phyloP scores from a whole-genome alignment of 164 flowering plant species.

The Brasenia schreberi region DNA sequence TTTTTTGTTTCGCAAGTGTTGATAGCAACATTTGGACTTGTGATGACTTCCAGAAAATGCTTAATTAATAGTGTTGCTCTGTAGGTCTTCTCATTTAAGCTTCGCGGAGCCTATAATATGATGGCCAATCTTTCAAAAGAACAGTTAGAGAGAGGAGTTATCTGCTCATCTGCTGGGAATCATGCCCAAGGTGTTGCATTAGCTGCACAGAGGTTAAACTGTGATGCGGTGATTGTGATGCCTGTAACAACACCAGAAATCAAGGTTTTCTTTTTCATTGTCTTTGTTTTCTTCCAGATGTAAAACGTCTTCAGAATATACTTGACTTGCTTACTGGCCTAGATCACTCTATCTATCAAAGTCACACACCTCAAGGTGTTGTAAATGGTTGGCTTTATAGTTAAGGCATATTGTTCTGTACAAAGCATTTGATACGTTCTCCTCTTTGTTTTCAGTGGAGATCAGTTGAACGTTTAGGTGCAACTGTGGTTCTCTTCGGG shows the following conservation, averaged over 20 bases:
- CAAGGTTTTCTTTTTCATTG: constrained; percentile 35
- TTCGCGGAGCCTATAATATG: constrained; percentile 98
- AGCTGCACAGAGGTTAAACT: constrained; percentile 62
- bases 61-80: neutral
- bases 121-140: constrained; percentile 81
- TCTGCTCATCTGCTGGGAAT: constrained; percentile 98
- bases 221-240: constrained; percentile 92
- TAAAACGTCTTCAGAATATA: too few relatives aligned
- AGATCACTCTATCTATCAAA: too few relatives aligned
- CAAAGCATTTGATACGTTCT: neutral
- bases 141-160: constrained; percentile 69
- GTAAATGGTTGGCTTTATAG: too few relatives aligned
- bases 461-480: constrained; percentile 84
- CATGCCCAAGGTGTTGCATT: constrained; percentile 99
- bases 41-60: too few relatives aligned
- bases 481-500: constrained; percentile 76
- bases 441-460: constrained; percentile 50
- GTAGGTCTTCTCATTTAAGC: constrained; percentile 94
- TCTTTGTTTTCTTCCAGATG: too few relatives aligned
- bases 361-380: too few relatives aligned
- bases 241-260: constrained; percentile 99
- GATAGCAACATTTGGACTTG: too few relatives aligned
- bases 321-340: too few relatives aligned
- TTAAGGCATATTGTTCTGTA: too few relatives aligned
- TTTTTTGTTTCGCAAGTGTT: too few relatives aligned